phyloP scores from a whole-genome alignment of 805 yeast species.

The Starmerella geochares region DNA sequence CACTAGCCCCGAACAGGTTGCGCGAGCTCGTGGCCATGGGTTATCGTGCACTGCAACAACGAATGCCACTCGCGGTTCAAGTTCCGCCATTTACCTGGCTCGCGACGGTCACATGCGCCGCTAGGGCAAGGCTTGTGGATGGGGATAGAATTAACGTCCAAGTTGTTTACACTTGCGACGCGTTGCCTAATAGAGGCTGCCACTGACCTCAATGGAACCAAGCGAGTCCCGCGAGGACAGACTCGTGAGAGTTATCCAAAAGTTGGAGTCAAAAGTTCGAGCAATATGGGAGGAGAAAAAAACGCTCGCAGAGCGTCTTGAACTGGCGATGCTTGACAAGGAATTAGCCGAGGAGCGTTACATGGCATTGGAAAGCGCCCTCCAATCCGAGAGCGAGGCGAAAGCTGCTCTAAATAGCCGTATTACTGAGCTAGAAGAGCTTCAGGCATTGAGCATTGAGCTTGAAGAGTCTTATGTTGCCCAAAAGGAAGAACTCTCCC shows the following conservation, averaged over 20 bases:
- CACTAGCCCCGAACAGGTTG: not conserved
- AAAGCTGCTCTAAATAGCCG: constrained; percentile 21
- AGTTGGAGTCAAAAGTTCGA: constrained; percentile 20
- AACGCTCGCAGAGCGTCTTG: constrained; percentile 21
- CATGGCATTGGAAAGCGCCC: constrained; percentile 14
- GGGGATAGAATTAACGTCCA: too few species aligned
- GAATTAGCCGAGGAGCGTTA: constrained; percentile 35
- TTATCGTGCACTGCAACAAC: not conserved
- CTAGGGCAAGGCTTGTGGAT: too few species aligned
- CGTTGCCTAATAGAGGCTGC: too few species aligned
- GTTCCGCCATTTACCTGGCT: not conserved
- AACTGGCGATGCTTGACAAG: constrained; percentile 30
- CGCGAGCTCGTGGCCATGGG: constrained; percentile 1
- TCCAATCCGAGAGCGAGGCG: not conserved
- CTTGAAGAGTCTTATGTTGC: constrained; percentile 13
- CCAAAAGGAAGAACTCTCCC: constrained; percentile 5
- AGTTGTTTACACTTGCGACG: too few species aligned
- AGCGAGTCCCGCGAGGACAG: constrained; percentile 18
- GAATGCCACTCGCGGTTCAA: too few species aligned
- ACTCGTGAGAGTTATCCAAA: constrained; percentile 22
- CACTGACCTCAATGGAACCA: not conserved
- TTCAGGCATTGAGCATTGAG: constrained; percentile 13
- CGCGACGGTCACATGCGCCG: constrained; percentile 3
- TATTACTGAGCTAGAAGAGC: constrained; percentile 21
- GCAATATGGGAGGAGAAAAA: constrained; percentile 25